These are phyloP conservation scores for Rubus parviflorus DNA, from an alignment of 306 rosid species.

Conservation along the genomic window DNA sequence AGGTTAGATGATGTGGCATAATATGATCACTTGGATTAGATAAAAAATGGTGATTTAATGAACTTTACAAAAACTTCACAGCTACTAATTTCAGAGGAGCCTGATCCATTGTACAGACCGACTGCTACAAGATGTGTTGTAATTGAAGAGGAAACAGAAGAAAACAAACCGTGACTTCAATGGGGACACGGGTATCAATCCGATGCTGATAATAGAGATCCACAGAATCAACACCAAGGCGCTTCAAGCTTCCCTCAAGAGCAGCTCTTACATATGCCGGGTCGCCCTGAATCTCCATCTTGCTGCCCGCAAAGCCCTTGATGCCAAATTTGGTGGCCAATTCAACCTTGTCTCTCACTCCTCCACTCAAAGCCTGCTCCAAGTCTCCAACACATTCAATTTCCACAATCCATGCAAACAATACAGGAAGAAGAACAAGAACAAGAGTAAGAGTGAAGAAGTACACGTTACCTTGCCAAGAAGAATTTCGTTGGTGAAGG, in stretches of 20 bases:
- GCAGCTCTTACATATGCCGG: slow-evolving; percentile 68
- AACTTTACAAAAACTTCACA: no score
- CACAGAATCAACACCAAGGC: slow-evolving; percentile 49
- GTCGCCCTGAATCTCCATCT: slow-evolving; percentile 48
- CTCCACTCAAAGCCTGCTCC: slow-evolving; percentile 47
- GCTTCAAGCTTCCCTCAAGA: slow-evolving; percentile 63
- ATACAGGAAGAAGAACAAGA: background rate
- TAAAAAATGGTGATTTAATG: no score
- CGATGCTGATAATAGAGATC: slow-evolving; percentile 84
- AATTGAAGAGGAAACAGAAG: background rate
- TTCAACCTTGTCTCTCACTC: slow-evolving; percentile 42
- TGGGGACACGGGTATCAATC: slow-evolving; percentile 58
- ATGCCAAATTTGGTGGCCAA: slow-evolving; percentile 64
- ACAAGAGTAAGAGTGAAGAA: no score
- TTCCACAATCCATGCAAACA: no score
- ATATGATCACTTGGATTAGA: no score
- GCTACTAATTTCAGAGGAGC: no score
- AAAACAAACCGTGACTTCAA: slow-evolving; percentile 65
- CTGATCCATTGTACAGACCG: background rate
- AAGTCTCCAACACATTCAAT: no score
- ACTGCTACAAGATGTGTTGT: background rate
- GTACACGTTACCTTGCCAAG: slow-evolving; percentile 41
- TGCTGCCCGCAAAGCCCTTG: background rate
- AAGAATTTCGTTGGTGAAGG: slow-evolving; percentile 61
- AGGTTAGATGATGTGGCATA: no score